Percentiles rank a stretch among this genome's conserved stretches.
Conservation (phyloP, 495 filamentous ascomycete genomes). For the Talaromyces liani region DNA sequence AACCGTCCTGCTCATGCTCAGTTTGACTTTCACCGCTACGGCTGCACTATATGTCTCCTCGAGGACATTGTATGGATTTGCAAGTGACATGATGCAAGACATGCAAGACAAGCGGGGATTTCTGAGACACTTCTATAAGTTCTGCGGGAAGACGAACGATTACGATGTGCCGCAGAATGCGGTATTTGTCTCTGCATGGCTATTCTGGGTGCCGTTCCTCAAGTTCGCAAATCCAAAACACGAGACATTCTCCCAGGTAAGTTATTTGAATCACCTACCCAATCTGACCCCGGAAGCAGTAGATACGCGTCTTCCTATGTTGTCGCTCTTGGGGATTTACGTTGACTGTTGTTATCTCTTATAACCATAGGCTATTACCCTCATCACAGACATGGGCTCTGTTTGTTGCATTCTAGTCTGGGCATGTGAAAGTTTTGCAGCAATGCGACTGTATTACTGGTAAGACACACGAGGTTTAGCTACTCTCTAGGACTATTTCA, state of each 20-base stretch:
- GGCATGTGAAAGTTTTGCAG: neutral
- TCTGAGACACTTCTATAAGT: neutral
- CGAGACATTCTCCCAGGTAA: neutral
- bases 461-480: no score
- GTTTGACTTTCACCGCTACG: neutral
- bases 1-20: neutral
- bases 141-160: neutral
- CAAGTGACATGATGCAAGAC: neutral
- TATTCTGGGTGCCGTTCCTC: neutral
- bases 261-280: no score
- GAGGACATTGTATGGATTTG: neutral
- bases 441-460: neutral
- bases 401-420: neutral
- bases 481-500: no score
- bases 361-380: neutral
- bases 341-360: no score
- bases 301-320: no score
- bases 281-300: no score
- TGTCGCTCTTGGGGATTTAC: no score
- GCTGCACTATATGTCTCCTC: neutral
- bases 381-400: neutral
- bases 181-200: neutral
- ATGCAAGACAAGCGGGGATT: no score
- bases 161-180: neutral
- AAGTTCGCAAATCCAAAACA: neutral